These are phyloP conservation scores for Megacollybia marginata DNA, from an alignment of 768 basidiomycete species.

Conservation along the genomic window DNA sequence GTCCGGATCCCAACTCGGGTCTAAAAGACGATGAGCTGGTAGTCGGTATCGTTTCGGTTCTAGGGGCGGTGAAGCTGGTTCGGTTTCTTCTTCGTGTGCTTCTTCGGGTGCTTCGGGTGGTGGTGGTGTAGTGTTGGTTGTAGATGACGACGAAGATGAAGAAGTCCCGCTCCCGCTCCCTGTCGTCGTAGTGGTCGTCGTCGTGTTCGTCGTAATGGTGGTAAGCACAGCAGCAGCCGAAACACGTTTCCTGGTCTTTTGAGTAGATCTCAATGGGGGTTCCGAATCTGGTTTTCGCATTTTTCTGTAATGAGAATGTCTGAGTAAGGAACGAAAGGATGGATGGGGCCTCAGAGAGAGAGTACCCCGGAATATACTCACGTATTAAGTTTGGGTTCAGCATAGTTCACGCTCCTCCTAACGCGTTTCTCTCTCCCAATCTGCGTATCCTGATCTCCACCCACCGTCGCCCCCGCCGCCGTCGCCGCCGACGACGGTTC, in stretches of 20 bases:
- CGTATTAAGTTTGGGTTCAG: conserved; percentile 88
- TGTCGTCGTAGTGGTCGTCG: too few relatives aligned
- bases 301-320: conserved; percentile 46
- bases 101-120: too few relatives aligned
- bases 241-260: conserved; percentile 36
- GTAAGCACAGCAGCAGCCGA: conserved; percentile 36
- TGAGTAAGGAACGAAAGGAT: not conserved
- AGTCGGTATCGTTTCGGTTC: not conserved
- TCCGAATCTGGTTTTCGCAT: conserved; percentile 78
- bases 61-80: too few relatives aligned
- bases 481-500: too few relatives aligned
- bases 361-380: conserved; percentile 26
- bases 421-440: conserved; percentile 46
- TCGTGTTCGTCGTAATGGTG: conserved; percentile 7
- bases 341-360: conserved; percentile 1
- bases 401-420: conserved; percentile 79
- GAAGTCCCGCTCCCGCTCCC: too few relatives aligned
- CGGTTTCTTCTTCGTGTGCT: too few relatives aligned
- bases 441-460: too few relatives aligned
- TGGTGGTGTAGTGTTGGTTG: too few relatives aligned
- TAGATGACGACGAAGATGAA: too few relatives aligned
- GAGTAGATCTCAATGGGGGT: conserved; percentile 24
- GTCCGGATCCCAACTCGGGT: not conserved
- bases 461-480: too few relatives aligned
- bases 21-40: not conserved